These are phyloP conservation scores for Rhodotorula sp. DNA, from an alignment of 1,284 basidiomycete species.

Conservation along the genomic window DNA sequence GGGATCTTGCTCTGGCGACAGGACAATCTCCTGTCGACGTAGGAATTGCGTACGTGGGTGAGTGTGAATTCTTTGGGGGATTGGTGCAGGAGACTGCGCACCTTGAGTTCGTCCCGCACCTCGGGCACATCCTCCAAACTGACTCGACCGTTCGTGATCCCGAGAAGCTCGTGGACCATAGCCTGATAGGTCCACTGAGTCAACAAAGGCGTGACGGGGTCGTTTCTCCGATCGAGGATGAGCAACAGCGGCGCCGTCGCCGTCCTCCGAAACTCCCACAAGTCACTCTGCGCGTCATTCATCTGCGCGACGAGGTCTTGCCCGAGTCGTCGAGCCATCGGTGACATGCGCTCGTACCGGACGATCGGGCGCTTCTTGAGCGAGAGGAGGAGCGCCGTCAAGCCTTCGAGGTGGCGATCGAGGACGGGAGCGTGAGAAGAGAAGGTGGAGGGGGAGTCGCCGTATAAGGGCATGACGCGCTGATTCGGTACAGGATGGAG, in stretches of 20 bases:
- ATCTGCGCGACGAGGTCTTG: slow-evolving; percentile 64
- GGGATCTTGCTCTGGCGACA: slow-evolving; percentile 85
- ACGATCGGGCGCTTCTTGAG: slow-evolving; percentile 88
- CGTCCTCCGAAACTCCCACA: slow-evolving; percentile 57
- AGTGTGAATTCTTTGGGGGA: not conserved
- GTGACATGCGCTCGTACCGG: slow-evolving; percentile 89
- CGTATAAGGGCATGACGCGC: slow-evolving; percentile 40
- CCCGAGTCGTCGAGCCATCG: slow-evolving; percentile 85
- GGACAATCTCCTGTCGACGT: slow-evolving; percentile 84
- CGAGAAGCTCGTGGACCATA: slow-evolving; percentile 96
- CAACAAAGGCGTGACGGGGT: slow-evolving; percentile 95
- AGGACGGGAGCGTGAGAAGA: slow-evolving; percentile 66
- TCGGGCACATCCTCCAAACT: slow-evolving; percentile 80
- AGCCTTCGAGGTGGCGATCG: slow-evolving; percentile 72
- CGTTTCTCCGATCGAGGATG: slow-evolving; percentile 80
- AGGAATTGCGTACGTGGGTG: not conserved
- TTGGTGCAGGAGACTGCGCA: slow-evolving; percentile 49
- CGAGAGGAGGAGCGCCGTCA: slow-evolving; percentile 85
- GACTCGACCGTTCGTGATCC: slow-evolving; percentile 91
- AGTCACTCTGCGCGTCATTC: slow-evolving; percentile 50
- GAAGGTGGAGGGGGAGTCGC: slow-evolving; percentile 40
- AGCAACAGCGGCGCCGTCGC: slow-evolving; percentile 57
- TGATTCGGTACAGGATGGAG: slow-evolving; percentile 55
- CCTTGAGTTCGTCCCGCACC: slow-evolving; percentile 78
- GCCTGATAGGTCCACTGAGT: slow-evolving; percentile 99